Percentiles rank a stretch among this genome's conserved stretches.
Conservation (phyloP, 192 early-diverging fungal species). For the Podila epigama region DNA sequence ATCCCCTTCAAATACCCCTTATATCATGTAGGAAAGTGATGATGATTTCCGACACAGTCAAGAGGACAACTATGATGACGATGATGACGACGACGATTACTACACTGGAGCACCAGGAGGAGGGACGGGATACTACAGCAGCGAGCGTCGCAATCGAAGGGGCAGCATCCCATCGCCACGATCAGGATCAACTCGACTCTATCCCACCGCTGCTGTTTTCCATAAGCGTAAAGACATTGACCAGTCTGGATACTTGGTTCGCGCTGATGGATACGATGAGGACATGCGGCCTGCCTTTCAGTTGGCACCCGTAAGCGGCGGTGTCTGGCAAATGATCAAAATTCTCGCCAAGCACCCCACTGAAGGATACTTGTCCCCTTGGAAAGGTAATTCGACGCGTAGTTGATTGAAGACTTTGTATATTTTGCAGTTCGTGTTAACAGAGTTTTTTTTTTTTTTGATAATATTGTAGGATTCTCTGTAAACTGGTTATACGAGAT, state of each 20-base stretch:
- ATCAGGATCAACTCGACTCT: constrained; percentile 37
- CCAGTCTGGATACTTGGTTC: constrained; percentile 71
- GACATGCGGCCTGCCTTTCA: constrained; percentile 66
- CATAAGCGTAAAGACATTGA: constrained; percentile 52
- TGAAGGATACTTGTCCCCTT: constrained; percentile 66
- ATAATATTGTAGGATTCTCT: constrained; percentile 72
- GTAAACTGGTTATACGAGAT: constrained; percentile 82
- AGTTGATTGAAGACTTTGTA: neutral
- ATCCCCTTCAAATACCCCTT: too few relatives aligned
- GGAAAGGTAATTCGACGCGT: constrained; percentile 52
- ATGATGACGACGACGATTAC: constrained; percentile 38
- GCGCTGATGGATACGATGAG: constrained; percentile 57
- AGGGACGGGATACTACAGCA: constrained; percentile 28
- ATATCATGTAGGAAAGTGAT: constrained; percentile 30
- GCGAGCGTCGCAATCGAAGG: constrained; percentile 20
- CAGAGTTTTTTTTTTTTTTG: neutral
- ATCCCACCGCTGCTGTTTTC: constrained; percentile 56
- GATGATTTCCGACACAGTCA: constrained; percentile 38
- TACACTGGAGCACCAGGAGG: constrained; percentile 8
- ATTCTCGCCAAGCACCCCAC: constrained; percentile 64
- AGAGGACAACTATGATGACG: constrained; percentile 5
- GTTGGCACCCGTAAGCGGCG: constrained; percentile 64
- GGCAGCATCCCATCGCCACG: constrained; percentile 34
- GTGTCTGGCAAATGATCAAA: constrained; percentile 64
- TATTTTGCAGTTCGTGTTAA: neutral